A percentile compares a stretch with the other conserved stretches of the same genome.
phyloP scores from a whole-genome alignment of 345 rosid genomes.

The Citrus australasica region DNA sequence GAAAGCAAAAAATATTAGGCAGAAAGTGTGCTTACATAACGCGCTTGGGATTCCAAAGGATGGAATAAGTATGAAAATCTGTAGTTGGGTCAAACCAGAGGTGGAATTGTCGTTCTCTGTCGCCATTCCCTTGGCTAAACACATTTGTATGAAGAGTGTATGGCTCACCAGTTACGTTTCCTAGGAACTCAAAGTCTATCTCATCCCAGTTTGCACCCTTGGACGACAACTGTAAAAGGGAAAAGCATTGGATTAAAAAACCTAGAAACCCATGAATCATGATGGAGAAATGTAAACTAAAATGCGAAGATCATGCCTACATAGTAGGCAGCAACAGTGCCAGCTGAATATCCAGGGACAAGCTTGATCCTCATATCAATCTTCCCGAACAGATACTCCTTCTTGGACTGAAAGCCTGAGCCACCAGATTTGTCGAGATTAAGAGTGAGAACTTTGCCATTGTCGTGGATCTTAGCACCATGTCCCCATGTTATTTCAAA shows the following conservation, averaged over 20 bases:
- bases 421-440: conserved; percentile 31
- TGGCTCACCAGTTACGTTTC: conserved; percentile 65
- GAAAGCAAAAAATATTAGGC: background rate
- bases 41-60: conserved; percentile 55
- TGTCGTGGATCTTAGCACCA: conserved; percentile 21
- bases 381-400: conserved; percentile 31
- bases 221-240: conserved; percentile 45
- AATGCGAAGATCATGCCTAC: conserved; percentile 1
- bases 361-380: conserved; percentile 38
- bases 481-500: conserved; percentile 18
- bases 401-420: conserved; percentile 35
- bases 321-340: conserved; percentile 42
- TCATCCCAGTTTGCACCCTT: conserved; percentile 59
- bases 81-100: conserved; percentile 77
- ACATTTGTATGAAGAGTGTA: conserved; percentile 66
- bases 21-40: conserved; percentile 38
- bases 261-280: background rate
- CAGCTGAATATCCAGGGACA: conserved; percentile 43
- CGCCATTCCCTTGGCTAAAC: conserved; percentile 61
- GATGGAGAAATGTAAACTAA: background rate
- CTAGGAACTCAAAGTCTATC: conserved; percentile 74
- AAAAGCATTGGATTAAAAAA: background rate
- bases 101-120: conserved; percentile 69
- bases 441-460: conserved; percentile 25
- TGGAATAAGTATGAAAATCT: conserved; percentile 68